Conservation (phyloP, 805 yeast genomes). For the Cyberlindnera galapagoensis region DNA sequence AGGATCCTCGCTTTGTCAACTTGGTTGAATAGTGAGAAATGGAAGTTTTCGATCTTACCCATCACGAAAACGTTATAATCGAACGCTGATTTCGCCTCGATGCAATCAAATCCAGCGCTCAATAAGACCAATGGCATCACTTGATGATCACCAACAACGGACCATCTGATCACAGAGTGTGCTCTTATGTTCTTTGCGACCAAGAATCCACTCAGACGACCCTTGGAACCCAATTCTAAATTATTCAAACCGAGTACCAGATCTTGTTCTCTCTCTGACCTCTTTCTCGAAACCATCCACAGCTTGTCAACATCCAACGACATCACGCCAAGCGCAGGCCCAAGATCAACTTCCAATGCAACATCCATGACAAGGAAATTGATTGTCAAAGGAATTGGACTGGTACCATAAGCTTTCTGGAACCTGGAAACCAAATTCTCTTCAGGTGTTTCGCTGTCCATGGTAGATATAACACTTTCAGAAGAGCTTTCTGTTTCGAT, state of each 20-base stretch:
- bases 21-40: slow-evolving; percentile 62
- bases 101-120: slow-evolving; percentile 46
- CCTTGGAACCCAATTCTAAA: slow-evolving; percentile 50
- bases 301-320: slow-evolving; percentile 46
- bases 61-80: slow-evolving; percentile 85
- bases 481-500: slow-evolving; percentile 2
- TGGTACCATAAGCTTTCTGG: slow-evolving; percentile 52
- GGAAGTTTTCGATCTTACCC: slow-evolving; percentile 40
- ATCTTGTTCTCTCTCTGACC: slow-evolving; percentile 64
- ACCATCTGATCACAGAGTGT: slow-evolving; percentile 71
- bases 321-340: slow-evolving; percentile 73
- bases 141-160: slow-evolving; percentile 34
- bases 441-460: slow-evolving; percentile 1
- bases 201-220: slow-evolving; percentile 76
- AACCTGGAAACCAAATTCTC: slow-evolving; percentile 35
- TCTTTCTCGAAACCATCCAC: slow-evolving; percentile 67
- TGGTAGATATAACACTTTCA: slow-evolving; percentile 4
- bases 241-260: slow-evolving; percentile 53
- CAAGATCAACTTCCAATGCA: slow-evolving; percentile 62
- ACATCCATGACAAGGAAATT: slow-evolving; percentile 50
- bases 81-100: slow-evolving; percentile 60
- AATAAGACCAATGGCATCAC: slow-evolving; percentile 64
- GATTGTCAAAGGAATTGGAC: slow-evolving; percentile 70
- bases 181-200: slow-evolving; percentile 41
- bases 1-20: slow-evolving; percentile 38